Evolutionary conservation across 1,284 basidiomycete species (phyloP).

Genomic region (Malassezia vespertilionis): DNA sequence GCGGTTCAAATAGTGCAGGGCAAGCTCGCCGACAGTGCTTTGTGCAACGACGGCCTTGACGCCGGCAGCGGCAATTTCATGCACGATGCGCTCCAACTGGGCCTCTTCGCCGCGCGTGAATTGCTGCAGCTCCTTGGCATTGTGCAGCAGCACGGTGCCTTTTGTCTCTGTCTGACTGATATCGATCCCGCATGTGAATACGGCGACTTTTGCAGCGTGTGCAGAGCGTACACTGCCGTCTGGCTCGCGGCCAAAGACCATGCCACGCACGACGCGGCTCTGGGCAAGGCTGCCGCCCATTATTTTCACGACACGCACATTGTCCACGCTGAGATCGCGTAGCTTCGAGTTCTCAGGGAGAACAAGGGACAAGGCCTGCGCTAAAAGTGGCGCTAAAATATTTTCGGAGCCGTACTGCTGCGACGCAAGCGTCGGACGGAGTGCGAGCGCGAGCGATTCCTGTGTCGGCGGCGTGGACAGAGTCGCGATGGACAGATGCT

Average conservation of each 20-base stretch:
- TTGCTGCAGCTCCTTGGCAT: constrained; percentile 78
- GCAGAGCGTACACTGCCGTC: constrained; percentile 73
- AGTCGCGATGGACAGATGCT: constrained; percentile 51
- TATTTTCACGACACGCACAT: constrained; percentile 95
- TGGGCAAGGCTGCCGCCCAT: constrained; percentile 76
- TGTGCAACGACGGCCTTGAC: constrained; percentile 89
- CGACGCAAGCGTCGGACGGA: constrained; percentile 83
- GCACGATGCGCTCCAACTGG: constrained; percentile 52
- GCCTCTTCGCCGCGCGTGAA: constrained; percentile 90
- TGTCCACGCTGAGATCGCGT: constrained; percentile 60
- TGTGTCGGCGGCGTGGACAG: constrained; percentile 70
- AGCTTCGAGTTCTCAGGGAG: constrained; percentile 19
- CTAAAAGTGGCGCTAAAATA: constrained; percentile 68
- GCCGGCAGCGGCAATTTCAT: constrained; percentile 91
- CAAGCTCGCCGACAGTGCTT: constrained; percentile 83
- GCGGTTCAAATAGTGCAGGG: constrained; percentile 91
- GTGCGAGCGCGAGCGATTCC: constrained; percentile 64
- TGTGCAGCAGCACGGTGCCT: constrained; percentile 92
- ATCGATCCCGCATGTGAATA: constrained; percentile 85
- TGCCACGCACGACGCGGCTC: constrained; percentile 84
- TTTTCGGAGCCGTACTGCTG: constrained; percentile 95
- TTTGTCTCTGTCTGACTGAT: constrained; percentile 97
- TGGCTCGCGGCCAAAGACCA: constrained; percentile 94
- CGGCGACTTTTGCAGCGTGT: constrained; percentile 53
- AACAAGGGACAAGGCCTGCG: constrained; percentile 63